Base-by-base conservation (phyloP, 495 filamentous ascomycete species). In the Cenococcum geophilum region DNA sequence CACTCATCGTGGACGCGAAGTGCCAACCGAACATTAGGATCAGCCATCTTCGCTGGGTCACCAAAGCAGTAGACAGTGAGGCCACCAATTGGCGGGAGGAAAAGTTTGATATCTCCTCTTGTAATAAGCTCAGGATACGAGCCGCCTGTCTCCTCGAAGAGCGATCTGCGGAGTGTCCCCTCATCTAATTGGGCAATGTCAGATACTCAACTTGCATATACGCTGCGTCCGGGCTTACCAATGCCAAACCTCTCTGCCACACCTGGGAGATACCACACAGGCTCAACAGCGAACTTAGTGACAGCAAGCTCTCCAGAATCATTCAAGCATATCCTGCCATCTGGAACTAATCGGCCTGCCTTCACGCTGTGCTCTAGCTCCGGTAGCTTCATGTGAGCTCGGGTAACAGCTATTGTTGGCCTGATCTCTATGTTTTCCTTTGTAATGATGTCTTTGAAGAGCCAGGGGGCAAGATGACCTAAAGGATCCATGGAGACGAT, bases 21-120 rank as follows among this genome's bases (percentile, higher is more conserved):
- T 27, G 93, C 87, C 50, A 97, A 80, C 61, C 82, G 83, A 54
- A 89, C 89, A 48, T 87, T 89, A 48, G 89, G 84, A 70, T 98
- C 89, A 18, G 90, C 86, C 81, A 98, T 91, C 66, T 91, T 92
- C 43, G 90, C 88, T 9, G 89, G 89, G 61, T 96, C 92, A 18
- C 93, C 93, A 73, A 98, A 98, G 76, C 89, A 91, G 76, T 98
- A 98, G 25, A 97, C 93, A 0, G 93, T 98, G 67, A 96, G 77
- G 12, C 93, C 93, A 52, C 93, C 93, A 71, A 98, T 98, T 23
- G 93, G 93, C 23, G 93, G 93, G 51, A 98, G 76, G 77, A 97
- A 98, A 45, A 97, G 74, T 73, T 98, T 97, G 77, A 98, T 88
- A 71, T 98, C 93, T 10, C 83, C 83, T 52, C 93, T 82, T 18